phyloP scores from a whole-genome alignment of 495 filamentous ascomycete genomes.

The Talaromyces nanjingensis region DNA sequence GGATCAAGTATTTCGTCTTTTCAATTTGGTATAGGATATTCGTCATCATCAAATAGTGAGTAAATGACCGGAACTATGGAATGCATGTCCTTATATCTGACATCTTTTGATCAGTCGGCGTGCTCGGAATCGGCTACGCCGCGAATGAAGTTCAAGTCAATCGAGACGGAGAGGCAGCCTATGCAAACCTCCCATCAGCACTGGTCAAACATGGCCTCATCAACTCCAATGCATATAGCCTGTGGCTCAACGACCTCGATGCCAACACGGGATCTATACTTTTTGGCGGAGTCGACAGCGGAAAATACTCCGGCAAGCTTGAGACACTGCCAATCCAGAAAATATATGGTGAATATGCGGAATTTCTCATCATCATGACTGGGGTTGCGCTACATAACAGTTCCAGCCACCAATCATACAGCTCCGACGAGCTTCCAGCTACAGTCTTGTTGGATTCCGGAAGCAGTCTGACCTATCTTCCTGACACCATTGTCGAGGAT shows the following conservation, averaged over 20 bases:
- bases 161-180: conserved; percentile 48
- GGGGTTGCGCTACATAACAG: conserved; percentile 44
- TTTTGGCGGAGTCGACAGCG: conserved; percentile 86
- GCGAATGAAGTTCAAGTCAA: conserved; percentile 74
- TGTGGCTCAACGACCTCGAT: conserved; percentile 49
- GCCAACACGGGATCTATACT: conserved; percentile 73
- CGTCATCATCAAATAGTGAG: conserved; percentile 50
- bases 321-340: conserved; percentile 69
- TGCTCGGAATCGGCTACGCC: conserved; percentile 86
- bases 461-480: conserved; percentile 81
- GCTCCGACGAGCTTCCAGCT: conserved; percentile 45
- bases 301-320: conserved; percentile 65
- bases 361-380: conserved; percentile 80
- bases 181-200: conserved; percentile 71
- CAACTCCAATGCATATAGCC: conserved; percentile 72
- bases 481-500: conserved; percentile 52
- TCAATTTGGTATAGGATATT: conserved; percentile 84
- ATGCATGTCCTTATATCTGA: background rate
- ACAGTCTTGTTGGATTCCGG: conserved; percentile 88
- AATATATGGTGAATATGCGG: conserved; percentile 49
- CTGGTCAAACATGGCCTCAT: conserved; percentile 67
- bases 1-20: conserved; percentile 51
- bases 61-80: background rate
- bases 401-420: conserved; percentile 34
- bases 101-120: conserved; percentile 49